A percentile compares a stretch with the other conserved stretches of the same genome.
Evolutionary conservation across 140 eudicot species (phyloP).

Genomic region (Erigeron philadelphicus): DNA sequence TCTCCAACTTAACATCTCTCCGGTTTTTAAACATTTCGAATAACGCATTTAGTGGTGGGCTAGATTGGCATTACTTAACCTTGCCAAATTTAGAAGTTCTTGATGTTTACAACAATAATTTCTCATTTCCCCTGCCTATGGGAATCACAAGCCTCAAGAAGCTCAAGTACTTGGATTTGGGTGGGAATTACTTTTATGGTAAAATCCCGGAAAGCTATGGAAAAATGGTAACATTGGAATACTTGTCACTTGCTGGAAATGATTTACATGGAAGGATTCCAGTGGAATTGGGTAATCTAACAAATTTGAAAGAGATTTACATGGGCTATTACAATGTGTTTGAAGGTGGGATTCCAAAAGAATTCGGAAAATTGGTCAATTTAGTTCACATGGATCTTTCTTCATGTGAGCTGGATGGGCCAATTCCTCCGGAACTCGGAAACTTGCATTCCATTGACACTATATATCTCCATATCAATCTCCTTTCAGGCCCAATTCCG

Average conservation of each 20-base stretch:
- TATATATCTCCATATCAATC: slow-evolving; percentile 58
- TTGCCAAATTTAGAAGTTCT: slow-evolving; percentile 50
- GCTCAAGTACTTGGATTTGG: slow-evolving; percentile 70
- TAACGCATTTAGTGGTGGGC: slow-evolving; percentile 52
- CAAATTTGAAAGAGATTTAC: slow-evolving; percentile 69
- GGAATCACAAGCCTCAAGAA: slow-evolving; percentile 48
- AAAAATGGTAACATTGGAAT: slow-evolving; percentile 41
- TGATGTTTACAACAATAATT: slow-evolving; percentile 83
- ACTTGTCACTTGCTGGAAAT: slow-evolving; percentile 74
- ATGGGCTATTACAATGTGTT: slow-evolving; percentile 74
- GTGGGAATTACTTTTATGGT: slow-evolving; percentile 81
- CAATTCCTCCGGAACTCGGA: slow-evolving; percentile 73
- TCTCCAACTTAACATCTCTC: slow-evolving; percentile 51
- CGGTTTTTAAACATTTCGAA: slow-evolving; percentile 69
- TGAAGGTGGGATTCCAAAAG: slow-evolving; percentile 80
- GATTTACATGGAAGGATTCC: slow-evolving; percentile 76
- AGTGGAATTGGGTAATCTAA: slow-evolving; percentile 73
- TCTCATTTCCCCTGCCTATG: slow-evolving; percentile 54
- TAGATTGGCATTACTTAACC: slow-evolving; percentile 62
- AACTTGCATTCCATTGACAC: slow-evolving; percentile 64
- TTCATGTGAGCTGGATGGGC: slow-evolving; percentile 63
- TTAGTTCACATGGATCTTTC: slow-evolving; percentile 79
- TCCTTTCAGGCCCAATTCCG: slow-evolving; percentile 73
- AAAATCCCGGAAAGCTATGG: slow-evolving; percentile 67
- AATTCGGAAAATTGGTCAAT: slow-evolving; percentile 63